Base-by-base conservation (phyloP, 192 early-diverging fungal genomes). In the Backusella tarrabulga region DNA sequence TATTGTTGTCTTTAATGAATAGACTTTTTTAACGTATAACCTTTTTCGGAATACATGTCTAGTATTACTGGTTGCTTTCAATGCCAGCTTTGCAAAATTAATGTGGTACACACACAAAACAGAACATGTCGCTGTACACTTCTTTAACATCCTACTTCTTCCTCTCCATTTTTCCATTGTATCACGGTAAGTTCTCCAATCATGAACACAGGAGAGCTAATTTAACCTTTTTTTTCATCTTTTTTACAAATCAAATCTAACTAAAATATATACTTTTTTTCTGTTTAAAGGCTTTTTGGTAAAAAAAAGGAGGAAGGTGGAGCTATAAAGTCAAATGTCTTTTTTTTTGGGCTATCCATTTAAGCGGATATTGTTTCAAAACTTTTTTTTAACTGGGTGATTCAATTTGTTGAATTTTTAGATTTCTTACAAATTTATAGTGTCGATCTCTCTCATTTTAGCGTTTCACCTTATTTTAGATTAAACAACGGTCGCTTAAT, bases 381-480 rank as follows among this genome's bases (percentile, higher is more conserved):
- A 44, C 8, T 56, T 8, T 21, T 54, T 9, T 21, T 8, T 54
- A 60, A 60, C 23, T 60, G 23, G 14, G 2, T 26, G 14, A 26
- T 4, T 29, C 21, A 60, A 60, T 60, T 63, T 60, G 23, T 60
- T 60, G 11, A 26, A 60, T 60, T 60, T 26, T 21, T 63, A 29
- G n/a, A 60, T 26, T 63, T 63, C 29, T 63, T 63, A 19, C 54
- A 54, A 21, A 54, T 54, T n/a, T 54, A 54, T 21, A 23, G 19
- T n/a, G 54, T 60, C 54, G 54, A 60, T 63, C 21, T 63, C 42
- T 63, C 21, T 63, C 42, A 44, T 63, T 29, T 26, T 63, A 63
- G 29, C 23, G 56, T 63, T 63, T 63, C 56, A 63, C 56, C 23
- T 63, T 63, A 63, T 63, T 63, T 63, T 63, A 63, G 56, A 63